A percentile compares a stretch with the other conserved stretches of the same genome.
phyloP scores from a whole-genome alignment of 139 green algal species.

The Coccomyxa sp. region DNA sequence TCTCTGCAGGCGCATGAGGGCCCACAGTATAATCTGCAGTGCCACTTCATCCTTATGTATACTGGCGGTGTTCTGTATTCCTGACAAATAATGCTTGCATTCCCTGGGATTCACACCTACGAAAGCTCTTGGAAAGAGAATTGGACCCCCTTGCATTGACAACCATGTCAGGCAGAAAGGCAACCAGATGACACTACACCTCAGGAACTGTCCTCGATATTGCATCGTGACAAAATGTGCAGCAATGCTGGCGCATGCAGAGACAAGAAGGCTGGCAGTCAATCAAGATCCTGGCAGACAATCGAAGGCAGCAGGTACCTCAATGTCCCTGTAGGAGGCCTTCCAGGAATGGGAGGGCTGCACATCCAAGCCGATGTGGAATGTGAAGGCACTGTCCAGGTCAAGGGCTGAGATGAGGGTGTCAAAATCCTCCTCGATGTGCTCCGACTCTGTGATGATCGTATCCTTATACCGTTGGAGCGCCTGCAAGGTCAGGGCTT shows the following conservation, averaged over 20 bases:
- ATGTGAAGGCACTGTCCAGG: constrained; percentile 36
- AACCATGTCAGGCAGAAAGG: neutral
- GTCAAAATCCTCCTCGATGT: constrained; percentile 28
- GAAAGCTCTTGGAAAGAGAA: neutral
- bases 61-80: too few relatives aligned
- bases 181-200: too few relatives aligned
- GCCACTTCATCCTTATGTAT: too few relatives aligned
- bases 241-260: neutral
- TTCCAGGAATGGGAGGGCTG: constrained; percentile 52
- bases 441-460: constrained; percentile 31
- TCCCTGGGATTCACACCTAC: neutral
- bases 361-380: constrained; percentile 28
- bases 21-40: too few relatives aligned
- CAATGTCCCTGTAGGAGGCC: constrained; percentile 51
- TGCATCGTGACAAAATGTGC: neutral
- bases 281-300: neutral
- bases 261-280: neutral
- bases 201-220: too few relatives aligned
- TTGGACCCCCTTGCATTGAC: neutral
- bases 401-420: constrained; percentile 44
- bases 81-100: too few relatives aligned
- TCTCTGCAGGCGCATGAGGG: too few relatives aligned
- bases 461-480: constrained; percentile 25
- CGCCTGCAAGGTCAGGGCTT: constrained; percentile 12
- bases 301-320: constrained; percentile 21